Percentiles rank a stretch among this genome's conserved stretches.
These are phyloP conservation scores for Aspergillus transmontanensis DNA, from an alignment of 2,329 filamentous ascomycete species.

Conservation along the genomic window DNA sequence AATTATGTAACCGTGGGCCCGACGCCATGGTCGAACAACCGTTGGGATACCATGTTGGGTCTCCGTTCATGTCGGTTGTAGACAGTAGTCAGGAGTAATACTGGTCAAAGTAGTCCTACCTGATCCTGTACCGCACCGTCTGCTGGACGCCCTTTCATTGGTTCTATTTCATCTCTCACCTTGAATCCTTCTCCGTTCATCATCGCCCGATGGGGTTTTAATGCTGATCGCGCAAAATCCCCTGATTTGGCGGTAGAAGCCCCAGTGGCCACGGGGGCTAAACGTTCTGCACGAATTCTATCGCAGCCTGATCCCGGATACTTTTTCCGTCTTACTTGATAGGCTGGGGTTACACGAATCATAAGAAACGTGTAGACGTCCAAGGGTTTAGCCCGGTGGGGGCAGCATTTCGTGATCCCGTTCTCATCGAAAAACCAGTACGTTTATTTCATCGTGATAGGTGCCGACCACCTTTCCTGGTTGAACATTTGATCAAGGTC, in stretches of 20 bases:
- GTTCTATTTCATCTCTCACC: neutral
- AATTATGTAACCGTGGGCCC: neutral
- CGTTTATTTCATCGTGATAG: neutral
- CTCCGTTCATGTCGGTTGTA: neutral
- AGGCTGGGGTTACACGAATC: constrained; percentile 5
- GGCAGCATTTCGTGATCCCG: neutral
- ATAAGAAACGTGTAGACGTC: neutral
- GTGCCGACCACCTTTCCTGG: neutral
- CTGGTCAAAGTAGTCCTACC: neutral
- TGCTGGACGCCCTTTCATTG: neutral
- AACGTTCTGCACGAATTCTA: constrained; percentile 15
- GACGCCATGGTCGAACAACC: neutral
- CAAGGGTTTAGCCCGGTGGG: constrained; percentile 7
- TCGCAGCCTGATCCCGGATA: constrained; percentile 10
- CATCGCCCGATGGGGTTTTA: neutral
- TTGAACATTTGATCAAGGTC: neutral
- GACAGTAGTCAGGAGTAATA: neutral
- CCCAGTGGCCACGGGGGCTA: neutral
- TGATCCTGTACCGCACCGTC: neutral
- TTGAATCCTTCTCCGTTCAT: neutral
- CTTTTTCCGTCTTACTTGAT: constrained; percentile 12
- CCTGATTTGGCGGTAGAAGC: constrained; percentile 4
- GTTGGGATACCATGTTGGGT: neutral
- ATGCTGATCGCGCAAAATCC: neutral
- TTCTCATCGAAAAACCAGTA: constrained; percentile 1